Conservation (phyloP, 345 rosid genomes). For the Salix caprea region DNA sequence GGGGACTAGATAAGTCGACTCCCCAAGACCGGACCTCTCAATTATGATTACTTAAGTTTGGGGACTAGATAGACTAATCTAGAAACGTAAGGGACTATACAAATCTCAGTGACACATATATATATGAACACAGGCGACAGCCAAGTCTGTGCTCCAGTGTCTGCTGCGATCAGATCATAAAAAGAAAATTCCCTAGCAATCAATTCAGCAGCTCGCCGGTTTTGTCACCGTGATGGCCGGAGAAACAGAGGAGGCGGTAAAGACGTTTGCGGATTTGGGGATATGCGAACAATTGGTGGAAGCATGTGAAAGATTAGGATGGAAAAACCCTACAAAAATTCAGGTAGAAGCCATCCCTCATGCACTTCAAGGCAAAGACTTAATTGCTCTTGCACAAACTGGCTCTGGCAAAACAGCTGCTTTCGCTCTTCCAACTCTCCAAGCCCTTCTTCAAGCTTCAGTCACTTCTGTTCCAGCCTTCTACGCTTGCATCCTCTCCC, state of each 20-base stretch:
- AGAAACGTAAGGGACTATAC: too few species aligned
- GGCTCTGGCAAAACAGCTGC: constrained; percentile 98
- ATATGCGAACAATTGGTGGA: constrained; percentile 59
- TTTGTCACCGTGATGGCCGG: neutral
- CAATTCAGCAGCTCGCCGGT: too few species aligned
- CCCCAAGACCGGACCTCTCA: too few species aligned
- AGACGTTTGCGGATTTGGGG: constrained; percentile 65
- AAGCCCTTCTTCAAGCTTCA: constrained; percentile 63
- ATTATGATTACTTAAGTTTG: too few species aligned
- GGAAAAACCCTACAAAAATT: constrained; percentile 75
- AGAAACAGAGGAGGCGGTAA: constrained; percentile 47
- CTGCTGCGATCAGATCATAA: too few species aligned
- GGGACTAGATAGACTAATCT: too few species aligned
- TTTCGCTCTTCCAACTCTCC: constrained; percentile 83
- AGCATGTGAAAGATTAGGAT: constrained; percentile 69
- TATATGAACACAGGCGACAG: too few species aligned
- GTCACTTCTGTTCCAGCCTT: constrained; percentile 61
- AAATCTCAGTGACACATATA: too few species aligned
- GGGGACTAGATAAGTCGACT: too few species aligned
- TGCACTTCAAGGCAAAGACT: constrained; percentile 87
- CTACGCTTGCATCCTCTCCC: constrained; percentile 86
- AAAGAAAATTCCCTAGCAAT: too few species aligned
- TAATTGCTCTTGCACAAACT: constrained; percentile 89
- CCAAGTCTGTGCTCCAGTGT: too few species aligned
- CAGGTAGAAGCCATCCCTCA: constrained; percentile 83